Evolutionary conservation across 495 filamentous ascomycete species (phyloP).

Genomic region (Trichoderma parareesei): DNA sequence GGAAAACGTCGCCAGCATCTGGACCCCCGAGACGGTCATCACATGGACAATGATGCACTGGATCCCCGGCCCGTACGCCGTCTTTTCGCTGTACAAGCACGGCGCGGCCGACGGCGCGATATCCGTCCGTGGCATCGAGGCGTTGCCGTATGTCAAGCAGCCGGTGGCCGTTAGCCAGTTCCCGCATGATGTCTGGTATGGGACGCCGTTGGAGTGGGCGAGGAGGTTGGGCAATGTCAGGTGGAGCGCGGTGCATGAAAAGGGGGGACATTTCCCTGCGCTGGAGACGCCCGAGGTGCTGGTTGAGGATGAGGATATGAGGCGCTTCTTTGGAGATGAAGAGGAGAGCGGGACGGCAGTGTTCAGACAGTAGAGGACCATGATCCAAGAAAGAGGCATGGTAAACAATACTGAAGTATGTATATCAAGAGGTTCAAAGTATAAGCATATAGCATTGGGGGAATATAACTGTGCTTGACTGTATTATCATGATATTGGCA

Average conservation of each 20-base stretch:
- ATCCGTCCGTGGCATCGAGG: conserved; percentile 14
- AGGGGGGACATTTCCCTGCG: conserved; percentile 46
- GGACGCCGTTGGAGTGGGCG: conserved; percentile 17
- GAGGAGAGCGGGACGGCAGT: conserved; percentile 2
- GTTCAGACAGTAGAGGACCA: neutral
- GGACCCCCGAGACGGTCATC: neutral
- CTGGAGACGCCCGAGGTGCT: conserved; percentile 41
- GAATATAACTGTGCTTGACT: too few species aligned
- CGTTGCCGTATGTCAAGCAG: conserved; percentile 22
- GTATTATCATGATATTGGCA: too few species aligned
- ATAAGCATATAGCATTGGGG: too few species aligned
- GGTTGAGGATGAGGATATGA: conserved; percentile 30
- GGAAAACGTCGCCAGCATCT: conserved; percentile 20
- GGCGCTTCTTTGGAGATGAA: conserved; percentile 12
- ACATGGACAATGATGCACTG: neutral
- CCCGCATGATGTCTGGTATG: conserved; percentile 21
- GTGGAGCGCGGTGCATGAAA: conserved; percentile 31
- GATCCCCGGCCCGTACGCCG: neutral
- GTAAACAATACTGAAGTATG: too few species aligned
- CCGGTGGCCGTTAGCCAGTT: conserved; percentile 35
- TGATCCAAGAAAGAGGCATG: too few species aligned
- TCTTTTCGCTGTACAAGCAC: neutral
- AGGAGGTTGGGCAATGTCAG: conserved; percentile 24
- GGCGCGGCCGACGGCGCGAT: conserved; percentile 13
- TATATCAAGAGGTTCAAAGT: too few species aligned